These are phyloP conservation scores for Protostelium mycophagum DNA, from an alignment of 78 protist species.

Conservation along the genomic window DNA sequence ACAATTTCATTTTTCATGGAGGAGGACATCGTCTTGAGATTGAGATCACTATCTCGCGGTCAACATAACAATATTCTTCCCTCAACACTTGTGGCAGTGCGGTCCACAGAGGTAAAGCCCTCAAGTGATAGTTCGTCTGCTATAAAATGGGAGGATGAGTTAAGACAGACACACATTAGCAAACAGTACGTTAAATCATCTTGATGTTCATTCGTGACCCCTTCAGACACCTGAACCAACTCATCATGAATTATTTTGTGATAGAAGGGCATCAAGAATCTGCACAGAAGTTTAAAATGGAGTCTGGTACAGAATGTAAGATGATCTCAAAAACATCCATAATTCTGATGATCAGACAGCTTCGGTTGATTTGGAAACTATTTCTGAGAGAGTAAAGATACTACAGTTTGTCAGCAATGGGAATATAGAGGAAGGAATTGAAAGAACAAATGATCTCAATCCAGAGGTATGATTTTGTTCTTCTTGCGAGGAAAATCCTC, in stretches of 20 bases:
- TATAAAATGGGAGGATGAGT: background rate
- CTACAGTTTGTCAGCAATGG: slow-evolving; percentile 72
- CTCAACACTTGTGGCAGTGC: too few relatives aligned
- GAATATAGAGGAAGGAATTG: slow-evolving; percentile 73
- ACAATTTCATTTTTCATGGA: too few relatives aligned
- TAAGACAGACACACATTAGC: background rate
- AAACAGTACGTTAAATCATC: background rate
- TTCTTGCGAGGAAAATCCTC: background rate
- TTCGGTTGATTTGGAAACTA: slow-evolving; percentile 50
- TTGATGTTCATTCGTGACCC: background rate
- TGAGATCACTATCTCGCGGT: too few relatives aligned
- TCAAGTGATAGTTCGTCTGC: too few relatives aligned
- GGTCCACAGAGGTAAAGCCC: too few relatives aligned
- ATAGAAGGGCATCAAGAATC: slow-evolving; percentile 85
- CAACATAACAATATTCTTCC: too few relatives aligned
- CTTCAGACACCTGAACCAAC: slow-evolving; percentile 53
- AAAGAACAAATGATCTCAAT: slow-evolving; percentile 78
- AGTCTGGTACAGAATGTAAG: slow-evolving; percentile 67
- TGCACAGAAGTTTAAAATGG: slow-evolving; percentile 70
- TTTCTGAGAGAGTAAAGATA: slow-evolving; percentile 60
- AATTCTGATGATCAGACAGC: slow-evolving; percentile 3
- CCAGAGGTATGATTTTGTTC: slow-evolving; percentile 59
- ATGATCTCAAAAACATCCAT: background rate
- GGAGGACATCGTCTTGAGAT: too few relatives aligned
- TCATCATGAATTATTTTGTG: slow-evolving; percentile 86